Conservation (phyloP, 2,329 filamentous ascomycete genomes). For the Drechslera avenae region DNA sequence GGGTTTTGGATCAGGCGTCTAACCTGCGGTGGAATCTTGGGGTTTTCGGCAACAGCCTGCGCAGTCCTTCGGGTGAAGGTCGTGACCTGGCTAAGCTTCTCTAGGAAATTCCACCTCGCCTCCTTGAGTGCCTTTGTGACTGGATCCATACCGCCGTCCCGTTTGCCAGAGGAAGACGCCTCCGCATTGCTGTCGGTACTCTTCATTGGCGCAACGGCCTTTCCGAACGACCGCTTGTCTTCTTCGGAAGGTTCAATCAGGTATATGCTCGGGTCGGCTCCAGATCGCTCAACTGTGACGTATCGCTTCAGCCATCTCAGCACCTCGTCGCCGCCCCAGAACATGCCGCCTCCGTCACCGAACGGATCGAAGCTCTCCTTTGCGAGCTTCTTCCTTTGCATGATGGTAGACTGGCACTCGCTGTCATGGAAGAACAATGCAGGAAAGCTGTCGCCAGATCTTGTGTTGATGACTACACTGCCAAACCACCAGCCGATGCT, state of each 20-base stretch:
- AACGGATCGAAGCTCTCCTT: conserved; percentile 90
- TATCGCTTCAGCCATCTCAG: conserved; percentile 88
- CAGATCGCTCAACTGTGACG: conserved; percentile 79
- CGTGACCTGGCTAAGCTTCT: conserved; percentile 96
- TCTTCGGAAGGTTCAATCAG: conserved; percentile 85
- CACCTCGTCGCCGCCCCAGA: conserved; percentile 97
- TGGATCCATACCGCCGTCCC: conserved; percentile 84
- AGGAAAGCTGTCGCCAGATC: conserved; percentile 89
- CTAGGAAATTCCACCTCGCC: conserved; percentile 92
- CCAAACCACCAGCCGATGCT: conserved; percentile 99
- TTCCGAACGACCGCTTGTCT: conserved; percentile 81
- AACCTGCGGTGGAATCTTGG: conserved; percentile 86
- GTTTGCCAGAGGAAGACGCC: conserved; percentile 41
- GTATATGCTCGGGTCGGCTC: conserved; percentile 87
- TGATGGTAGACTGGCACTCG: conserved; percentile 92
- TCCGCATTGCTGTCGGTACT: conserved; percentile 33
- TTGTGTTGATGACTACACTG: conserved; percentile 89
- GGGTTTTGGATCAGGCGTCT: conserved; percentile 84
- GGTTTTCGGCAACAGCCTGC: conserved; percentile 89
- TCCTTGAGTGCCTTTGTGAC: conserved; percentile 93
- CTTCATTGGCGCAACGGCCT: conserved; percentile 55
- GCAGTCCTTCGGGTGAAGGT: conserved; percentile 93
- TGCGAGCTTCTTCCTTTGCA: conserved; percentile 86
- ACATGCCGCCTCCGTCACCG: conserved; percentile 81
- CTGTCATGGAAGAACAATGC: conserved; percentile 97